A percentile compares a stretch with the other conserved stretches of the same genome.
Conservation (phyloP, 2,329 filamentous ascomycete species). For the Aureobasidium subglaciale region DNA sequence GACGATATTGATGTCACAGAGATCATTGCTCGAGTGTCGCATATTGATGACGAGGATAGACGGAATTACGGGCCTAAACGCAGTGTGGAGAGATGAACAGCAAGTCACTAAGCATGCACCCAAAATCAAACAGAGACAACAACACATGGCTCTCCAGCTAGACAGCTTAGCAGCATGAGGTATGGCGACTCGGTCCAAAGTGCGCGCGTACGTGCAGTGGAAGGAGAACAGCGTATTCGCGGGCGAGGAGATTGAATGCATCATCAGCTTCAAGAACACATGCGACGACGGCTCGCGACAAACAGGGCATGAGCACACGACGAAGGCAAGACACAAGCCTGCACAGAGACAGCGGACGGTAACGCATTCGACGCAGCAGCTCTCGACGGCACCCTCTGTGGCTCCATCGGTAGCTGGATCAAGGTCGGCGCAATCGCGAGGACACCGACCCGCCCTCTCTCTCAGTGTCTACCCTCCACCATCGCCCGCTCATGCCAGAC, state of each 20-base stretch:
- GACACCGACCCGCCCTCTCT: conserved; percentile 63
- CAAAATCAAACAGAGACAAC: neutral
- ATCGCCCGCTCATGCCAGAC: conserved; percentile 17
- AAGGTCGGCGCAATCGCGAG: conserved; percentile 24
- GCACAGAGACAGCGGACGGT: conserved; percentile 29
- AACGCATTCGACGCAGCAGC: conserved; percentile 28
- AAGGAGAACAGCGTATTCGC: conserved; percentile 91
- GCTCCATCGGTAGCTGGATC: conserved; percentile 18
- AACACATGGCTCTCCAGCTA: neutral
- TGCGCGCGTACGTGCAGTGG: conserved; percentile 94
- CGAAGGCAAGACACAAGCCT: neutral
- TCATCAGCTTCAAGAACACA: conserved; percentile 92
- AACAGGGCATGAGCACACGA: conserved; percentile 21
- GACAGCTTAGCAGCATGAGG: conserved; percentile 4
- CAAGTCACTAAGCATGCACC: neutral
- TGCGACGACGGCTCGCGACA: conserved; percentile 39
- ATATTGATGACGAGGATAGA: neutral
- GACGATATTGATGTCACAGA: no score
- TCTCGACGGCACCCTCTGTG: conserved; percentile 17
- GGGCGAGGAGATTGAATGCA: conserved; percentile 91
- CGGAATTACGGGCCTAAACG: conserved; percentile 3
- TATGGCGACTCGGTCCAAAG: conserved; percentile 50
- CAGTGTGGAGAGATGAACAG: conserved; percentile 9
- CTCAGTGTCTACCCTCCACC: conserved; percentile 38
- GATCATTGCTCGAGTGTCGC: no score